phyloP scores from a whole-genome alignment of 257 asterid genomes.

The Solanum bulbocastanum region DNA sequence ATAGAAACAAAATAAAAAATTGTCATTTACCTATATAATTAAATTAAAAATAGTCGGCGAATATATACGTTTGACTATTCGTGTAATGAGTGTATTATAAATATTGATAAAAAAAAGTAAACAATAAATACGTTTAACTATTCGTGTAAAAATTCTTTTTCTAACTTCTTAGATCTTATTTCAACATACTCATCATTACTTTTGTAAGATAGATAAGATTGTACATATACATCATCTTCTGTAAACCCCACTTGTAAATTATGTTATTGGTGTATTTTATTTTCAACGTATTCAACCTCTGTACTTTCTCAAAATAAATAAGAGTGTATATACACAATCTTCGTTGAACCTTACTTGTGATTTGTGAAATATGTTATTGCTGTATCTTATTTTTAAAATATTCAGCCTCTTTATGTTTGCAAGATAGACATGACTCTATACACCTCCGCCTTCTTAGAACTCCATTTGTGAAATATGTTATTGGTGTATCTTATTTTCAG shows the following conservation, averaged over 20 bases:
- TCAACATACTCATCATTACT: neutral
- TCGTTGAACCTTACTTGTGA: neutral
- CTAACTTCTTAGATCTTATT: neutral
- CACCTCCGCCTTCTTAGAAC: no score
- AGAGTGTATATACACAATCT: no score
- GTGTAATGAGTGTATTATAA: neutral
- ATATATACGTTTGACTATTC: neutral
- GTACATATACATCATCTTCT: no score
- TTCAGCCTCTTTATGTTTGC: no score
- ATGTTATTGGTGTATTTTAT: no score
- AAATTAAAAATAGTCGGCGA: neutral
- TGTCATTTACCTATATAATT: fast-evolving
- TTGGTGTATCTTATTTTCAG: no score
- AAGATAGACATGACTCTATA: no score
- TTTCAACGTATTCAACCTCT: neutral
- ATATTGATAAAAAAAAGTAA: neutral
- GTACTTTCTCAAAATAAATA: no score
- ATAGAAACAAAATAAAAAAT: neutral
- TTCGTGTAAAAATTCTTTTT: neutral
- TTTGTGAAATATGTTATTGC: neutral
- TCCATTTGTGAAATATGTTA: no score
- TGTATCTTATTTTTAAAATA: no score
- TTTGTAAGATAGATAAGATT: neutral
- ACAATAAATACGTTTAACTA: neutral
- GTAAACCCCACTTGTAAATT: no score